Evolutionary conservation across 495 filamentous ascomycete species (phyloP).

Genomic region (Penicillium longicatenatum): DNA sequence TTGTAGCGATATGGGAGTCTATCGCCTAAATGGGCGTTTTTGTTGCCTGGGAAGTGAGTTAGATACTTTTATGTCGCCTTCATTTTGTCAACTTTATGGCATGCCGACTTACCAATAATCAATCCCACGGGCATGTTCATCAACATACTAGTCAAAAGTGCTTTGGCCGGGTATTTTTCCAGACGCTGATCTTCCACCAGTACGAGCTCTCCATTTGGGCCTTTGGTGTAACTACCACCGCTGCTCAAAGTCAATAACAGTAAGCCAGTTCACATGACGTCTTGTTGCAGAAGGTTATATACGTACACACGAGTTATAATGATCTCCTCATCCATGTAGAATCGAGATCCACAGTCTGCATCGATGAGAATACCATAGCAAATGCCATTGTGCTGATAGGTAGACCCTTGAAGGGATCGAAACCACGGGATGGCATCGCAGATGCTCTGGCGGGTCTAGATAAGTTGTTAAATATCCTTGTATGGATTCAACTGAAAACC

Average conservation of each 20-base stretch:
- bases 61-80: not conserved
- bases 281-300: not conserved
- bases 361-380: slow-evolving; percentile 56
- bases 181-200: slow-evolving; percentile 45
- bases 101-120: slow-evolving; percentile 55
- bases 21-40: slow-evolving; percentile 53
- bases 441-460: slow-evolving; percentile 56
- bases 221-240: slow-evolving; percentile 48
- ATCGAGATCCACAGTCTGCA: slow-evolving; percentile 51
- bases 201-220: slow-evolving; percentile 44
- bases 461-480: slow-evolving; percentile 8
- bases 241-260: slow-evolving; percentile 40
- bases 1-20: slow-evolving; percentile 64
- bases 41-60: slow-evolving; percentile 46
- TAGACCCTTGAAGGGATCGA: slow-evolving; percentile 59
- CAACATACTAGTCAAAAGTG: slow-evolving; percentile 40
- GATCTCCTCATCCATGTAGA: slow-evolving; percentile 63
- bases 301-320: slow-evolving; percentile 69
- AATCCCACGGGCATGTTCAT: slow-evolving; percentile 50
- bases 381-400: slow-evolving; percentile 40
- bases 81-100: too few relatives aligned
- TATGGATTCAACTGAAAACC: not conserved
- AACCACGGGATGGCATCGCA: slow-evolving; percentile 72
- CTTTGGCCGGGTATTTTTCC: slow-evolving; percentile 29
- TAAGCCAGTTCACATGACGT: not conserved